phyloP scores from a whole-genome alignment of 768 basidiomycete genomes.

The Auricularia sp. region DNA sequence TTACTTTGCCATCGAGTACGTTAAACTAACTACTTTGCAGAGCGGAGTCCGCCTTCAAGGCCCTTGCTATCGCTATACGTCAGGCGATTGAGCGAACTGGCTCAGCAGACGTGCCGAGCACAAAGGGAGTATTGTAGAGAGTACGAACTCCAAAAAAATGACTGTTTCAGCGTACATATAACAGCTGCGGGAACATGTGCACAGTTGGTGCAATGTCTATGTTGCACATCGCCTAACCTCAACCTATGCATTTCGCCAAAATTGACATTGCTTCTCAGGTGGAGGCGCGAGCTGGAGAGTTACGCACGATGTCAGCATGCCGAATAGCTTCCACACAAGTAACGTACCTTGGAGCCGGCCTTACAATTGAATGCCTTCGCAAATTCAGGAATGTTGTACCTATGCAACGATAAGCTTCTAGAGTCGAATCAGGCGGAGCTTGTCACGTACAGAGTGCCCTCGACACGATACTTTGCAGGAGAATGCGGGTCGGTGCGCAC shows the following conservation, averaged over 20 bases:
- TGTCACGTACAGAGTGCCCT: slow-evolving; percentile 56
- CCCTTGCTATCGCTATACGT: slow-evolving; percentile 86
- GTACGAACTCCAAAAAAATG: background rate
- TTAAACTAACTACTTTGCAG: slow-evolving; percentile 29
- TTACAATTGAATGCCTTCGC: slow-evolving; percentile 80
- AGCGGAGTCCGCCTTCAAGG: slow-evolving; percentile 97
- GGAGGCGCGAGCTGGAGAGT: slow-evolving; percentile 67
- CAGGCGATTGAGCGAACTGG: slow-evolving; percentile 91
- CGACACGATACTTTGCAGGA: slow-evolving; percentile 65
- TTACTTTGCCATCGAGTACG: background rate
- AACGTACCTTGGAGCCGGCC: slow-evolving; percentile 55
- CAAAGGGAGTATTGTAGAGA: slow-evolving; percentile 78
- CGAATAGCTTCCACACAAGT: too few relatives aligned
- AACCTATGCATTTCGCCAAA: slow-evolving; percentile 42
- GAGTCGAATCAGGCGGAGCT: too few relatives aligned
- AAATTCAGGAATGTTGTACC: slow-evolving; percentile 72
- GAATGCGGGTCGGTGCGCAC: slow-evolving; percentile 87
- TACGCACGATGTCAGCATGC: too few relatives aligned
- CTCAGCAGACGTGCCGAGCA: slow-evolving; percentile 84
- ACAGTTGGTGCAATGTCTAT: background rate
- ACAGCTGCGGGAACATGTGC: too few relatives aligned
- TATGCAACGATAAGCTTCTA: too few relatives aligned
- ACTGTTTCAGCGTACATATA: background rate
- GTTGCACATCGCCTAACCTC: background rate
- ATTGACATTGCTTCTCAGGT: slow-evolving; percentile 60